Evolutionary conservation across 345 rosid species (phyloP).

Genomic region (Salix udensis): DNA sequence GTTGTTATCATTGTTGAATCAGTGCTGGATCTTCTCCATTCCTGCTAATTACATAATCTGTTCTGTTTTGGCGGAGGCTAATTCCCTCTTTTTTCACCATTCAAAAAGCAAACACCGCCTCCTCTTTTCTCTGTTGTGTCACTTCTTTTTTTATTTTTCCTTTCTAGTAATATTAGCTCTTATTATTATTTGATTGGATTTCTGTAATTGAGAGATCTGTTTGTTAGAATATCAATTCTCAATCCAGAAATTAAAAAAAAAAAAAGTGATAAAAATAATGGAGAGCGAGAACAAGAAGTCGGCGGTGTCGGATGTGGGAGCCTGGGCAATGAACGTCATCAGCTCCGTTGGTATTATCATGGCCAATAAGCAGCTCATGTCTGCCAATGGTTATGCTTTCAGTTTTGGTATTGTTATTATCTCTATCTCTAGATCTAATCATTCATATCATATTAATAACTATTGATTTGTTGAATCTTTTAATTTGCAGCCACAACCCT

Average conservation of each 20-base stretch:
- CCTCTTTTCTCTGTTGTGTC: background rate
- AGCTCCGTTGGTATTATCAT: conserved; percentile 94
- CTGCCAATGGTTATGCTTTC: conserved; percentile 68
- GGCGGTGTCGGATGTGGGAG: conserved; percentile 79
- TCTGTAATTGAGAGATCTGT: background rate
- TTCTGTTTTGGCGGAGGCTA: background rate
- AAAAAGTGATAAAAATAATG: conserved; percentile 4
- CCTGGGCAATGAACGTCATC: conserved; percentile 88
- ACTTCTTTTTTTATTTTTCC: background rate
- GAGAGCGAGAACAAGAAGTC: conserved; percentile 64
- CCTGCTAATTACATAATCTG: background rate
- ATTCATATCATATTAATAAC: conserved; percentile 2
- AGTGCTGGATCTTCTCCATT: background rate
- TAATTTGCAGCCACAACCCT: conserved; percentile 63
- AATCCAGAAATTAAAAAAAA: background rate
- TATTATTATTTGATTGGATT: too few relatives aligned
- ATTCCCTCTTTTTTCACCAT: background rate
- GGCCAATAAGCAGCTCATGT: conserved; percentile 98
- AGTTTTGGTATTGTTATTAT: conserved; percentile 54
- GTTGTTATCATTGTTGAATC: background rate
- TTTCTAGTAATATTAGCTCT: background rate
- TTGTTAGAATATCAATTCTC: background rate
- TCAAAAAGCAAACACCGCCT: background rate
- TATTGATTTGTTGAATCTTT: background rate
- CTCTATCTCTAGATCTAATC: background rate